Evolutionary conservation across 108 stramenopile genomes (phyloP).

Genomic region (Cyclostephanos tholiformis): DNA sequence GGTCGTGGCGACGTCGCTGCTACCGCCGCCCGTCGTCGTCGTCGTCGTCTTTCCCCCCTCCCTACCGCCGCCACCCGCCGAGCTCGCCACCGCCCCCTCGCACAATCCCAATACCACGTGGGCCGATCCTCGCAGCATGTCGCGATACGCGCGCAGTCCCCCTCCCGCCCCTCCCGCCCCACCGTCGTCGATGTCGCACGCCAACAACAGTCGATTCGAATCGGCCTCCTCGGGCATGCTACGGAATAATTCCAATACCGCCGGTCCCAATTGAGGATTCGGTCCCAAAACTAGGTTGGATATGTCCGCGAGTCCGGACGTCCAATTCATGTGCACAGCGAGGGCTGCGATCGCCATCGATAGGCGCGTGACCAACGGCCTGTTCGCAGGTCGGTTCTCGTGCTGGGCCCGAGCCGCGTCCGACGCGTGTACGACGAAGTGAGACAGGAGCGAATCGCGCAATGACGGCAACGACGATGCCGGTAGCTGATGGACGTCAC

Average conservation of each 20-base stretch:
- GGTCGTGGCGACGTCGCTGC: constrained; percentile 28
- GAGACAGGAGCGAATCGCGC: constrained; percentile 66
- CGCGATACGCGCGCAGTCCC: constrained; percentile 31
- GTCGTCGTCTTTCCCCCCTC: no score
- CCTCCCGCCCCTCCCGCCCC: constrained; percentile 23
- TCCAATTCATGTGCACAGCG: constrained; percentile 84
- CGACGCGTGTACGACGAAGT: constrained; percentile 52
- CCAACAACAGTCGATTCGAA: constrained; percentile 62
- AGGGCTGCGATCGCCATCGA: constrained; percentile 77
- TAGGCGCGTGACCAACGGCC: constrained; percentile 66
- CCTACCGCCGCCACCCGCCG: no score
- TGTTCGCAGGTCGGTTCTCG: constrained; percentile 37
- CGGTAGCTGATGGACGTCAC: constrained; percentile 65
- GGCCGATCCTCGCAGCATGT: constrained; percentile 22
- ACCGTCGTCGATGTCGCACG: not conserved
- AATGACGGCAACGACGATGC: constrained; percentile 55
- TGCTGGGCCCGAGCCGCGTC: constrained; percentile 16
- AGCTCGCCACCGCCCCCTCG: constrained; percentile 30
- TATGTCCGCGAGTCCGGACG: constrained; percentile 53
- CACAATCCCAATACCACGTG: constrained; percentile 33
- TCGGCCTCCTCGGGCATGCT: constrained; percentile 83
- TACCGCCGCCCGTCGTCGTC: not conserved
- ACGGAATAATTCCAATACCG: constrained; percentile 61
- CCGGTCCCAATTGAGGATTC: constrained; percentile 35
- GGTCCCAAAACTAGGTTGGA: constrained; percentile 3